Percentiles rank a stretch among this genome's conserved stretches.
Conservation (phyloP, 148 eudicot genomes). For the Heliamphora exappendiculata region DNA sequence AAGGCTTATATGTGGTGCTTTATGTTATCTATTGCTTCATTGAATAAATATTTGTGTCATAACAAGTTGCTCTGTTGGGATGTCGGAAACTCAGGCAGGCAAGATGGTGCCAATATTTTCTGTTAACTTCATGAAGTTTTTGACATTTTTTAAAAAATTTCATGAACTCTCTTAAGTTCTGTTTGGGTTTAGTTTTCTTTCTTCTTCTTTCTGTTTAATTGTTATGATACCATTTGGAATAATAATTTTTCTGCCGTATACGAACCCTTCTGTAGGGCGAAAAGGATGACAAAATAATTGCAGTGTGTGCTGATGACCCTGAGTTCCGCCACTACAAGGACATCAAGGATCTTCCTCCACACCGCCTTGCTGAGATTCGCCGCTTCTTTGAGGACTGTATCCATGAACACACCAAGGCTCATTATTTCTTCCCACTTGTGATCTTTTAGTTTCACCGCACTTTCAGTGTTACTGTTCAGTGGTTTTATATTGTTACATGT, state of each 20-base stretch:
- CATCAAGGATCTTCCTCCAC: constrained; percentile 70
- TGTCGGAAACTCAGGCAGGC: background rate
- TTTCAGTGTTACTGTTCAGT: background rate
- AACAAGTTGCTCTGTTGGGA: background rate
- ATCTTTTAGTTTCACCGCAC: background rate
- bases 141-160: too few species aligned
- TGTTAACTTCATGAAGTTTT: too few species aligned
- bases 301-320: constrained; percentile 92
- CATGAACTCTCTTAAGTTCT: background rate
- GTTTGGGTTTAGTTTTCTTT: background rate
- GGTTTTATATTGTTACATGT: background rate
- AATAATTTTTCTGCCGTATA: background rate
- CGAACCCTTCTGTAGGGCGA: constrained; percentile 48
- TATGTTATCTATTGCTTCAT: background rate
- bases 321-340: constrained; percentile 66
- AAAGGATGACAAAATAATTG: constrained; percentile 86
- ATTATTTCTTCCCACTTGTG: background rate
- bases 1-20: background rate
- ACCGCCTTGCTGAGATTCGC: constrained; percentile 84
- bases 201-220: background rate
- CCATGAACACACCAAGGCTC: background rate
- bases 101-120: background rate
- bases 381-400: constrained; percentile 78
- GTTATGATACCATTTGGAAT: background rate
- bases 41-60: background rate